Conservation (phyloP, 495 filamentous ascomycete species). For the Echria macrotheca region DNA sequence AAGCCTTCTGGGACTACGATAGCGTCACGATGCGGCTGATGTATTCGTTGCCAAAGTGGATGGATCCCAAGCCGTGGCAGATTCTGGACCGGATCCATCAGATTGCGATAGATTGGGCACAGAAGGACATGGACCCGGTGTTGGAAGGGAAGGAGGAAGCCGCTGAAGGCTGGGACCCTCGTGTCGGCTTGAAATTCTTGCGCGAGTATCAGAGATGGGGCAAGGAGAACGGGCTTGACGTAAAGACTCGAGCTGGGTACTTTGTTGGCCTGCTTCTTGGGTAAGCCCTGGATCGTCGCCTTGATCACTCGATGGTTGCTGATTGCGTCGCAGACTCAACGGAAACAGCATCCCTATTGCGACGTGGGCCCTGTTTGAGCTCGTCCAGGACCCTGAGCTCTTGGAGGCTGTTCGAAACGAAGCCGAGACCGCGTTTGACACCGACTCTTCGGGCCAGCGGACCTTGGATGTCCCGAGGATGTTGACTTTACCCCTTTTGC, state of each 20-base stretch:
- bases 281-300: neutral
- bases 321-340: neutral
- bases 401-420: neutral
- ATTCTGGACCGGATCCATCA: neutral
- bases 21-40: neutral
- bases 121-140: neutral
- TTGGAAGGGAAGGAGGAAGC: neutral
- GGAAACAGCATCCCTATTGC: conserved; percentile 4
- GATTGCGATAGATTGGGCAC: neutral
- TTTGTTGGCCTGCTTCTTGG: neutral
- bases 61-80: neutral
- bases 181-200: neutral
- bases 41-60: conserved; percentile 4
- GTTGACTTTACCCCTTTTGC: neutral
- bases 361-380: conserved; percentile 1
- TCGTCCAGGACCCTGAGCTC: neutral
- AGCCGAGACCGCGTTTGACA: neutral
- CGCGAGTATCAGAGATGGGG: neutral
- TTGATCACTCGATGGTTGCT: neutral
- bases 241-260: neutral
- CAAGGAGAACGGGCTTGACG: neutral
- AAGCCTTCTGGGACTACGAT: conserved; percentile 3
- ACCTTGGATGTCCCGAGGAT: neutral
- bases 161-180: neutral
- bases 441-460: neutral